Base-by-base conservation (phyloP, 805 yeast genomes). In the Yamadazyma endophytica region DNA sequence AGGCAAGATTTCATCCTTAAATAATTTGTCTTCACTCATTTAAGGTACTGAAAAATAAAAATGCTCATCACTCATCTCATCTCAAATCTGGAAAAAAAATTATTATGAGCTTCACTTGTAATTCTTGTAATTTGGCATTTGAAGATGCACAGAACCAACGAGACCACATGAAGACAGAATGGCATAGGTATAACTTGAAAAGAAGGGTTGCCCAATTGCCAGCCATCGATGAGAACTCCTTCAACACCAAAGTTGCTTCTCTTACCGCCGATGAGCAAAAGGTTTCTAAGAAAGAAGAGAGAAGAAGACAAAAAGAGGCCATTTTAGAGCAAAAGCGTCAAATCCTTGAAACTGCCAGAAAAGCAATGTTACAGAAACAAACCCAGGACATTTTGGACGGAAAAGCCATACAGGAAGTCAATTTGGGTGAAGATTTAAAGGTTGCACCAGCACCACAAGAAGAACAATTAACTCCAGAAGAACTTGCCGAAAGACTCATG, bases 171-270 rank as follows among this genome's bases (percentile, higher is more conserved):
- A 87, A 85, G 54, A 80, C 96, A 2, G 98, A 92, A 35, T 92
- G 98, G 98, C 98, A 92, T 54, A 73, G 98, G 41, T 92, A 92
- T 58, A 92, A 92, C 51, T 70, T 92, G 50, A 92, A 92, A 54
- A 77, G 98, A 61, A 75, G 96, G 48, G 96, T 92, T 19, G 95
- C 96, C 1, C 62, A 60, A 37, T 52, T 68, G 42, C 72, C 74
- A 2, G 51, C 68, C 12, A 62, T 68, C 17, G 56, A 60, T 31
- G 70, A 69, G 28, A 68, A 57, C n/a, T 46, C 57, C n/a, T 66
- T 66, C 33, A 47, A 52, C 26, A 22, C 46, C 7, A 56, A 56
- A 35, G 60, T 56, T 6, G 49, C 54, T 9, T 27, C 40, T 4
- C 40, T 49, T 26, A 26, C 43, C 9, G 15, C 33, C 12, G 31